A percentile compares a stretch with the other conserved stretches of the same genome.
These are phyloP conservation scores for Yamadazyma jaroonii DNA, from an alignment of 1,139 yeast genomes.

Conservation along the genomic window DNA sequence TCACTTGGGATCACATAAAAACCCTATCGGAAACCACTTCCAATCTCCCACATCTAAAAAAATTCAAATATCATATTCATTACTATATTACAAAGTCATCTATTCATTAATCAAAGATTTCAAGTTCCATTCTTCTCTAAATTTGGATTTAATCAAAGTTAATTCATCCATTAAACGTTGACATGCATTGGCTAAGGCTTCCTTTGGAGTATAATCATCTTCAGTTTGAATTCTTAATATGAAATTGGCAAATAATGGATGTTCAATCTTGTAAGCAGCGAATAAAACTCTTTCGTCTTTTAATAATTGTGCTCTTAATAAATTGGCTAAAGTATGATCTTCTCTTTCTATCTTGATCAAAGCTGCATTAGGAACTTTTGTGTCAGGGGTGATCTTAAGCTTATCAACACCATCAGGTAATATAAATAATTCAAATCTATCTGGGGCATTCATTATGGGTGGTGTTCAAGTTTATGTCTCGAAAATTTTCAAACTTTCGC, in stretches of 20 bases:
- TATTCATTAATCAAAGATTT: conserved; percentile 59
- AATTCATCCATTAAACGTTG: conserved; percentile 77
- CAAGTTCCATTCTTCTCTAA: conserved; percentile 90
- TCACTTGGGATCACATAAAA: too few species aligned
- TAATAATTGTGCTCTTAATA: conserved; percentile 80
- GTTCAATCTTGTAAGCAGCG: conserved; percentile 97
- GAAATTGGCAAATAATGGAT: conserved; percentile 94
- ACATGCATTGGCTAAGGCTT: conserved; percentile 88
- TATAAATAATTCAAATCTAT: conserved; percentile 92
- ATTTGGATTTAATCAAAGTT: conserved; percentile 68
- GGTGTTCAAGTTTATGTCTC: neutral
- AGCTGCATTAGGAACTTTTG: conserved; percentile 94
- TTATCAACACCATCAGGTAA: conserved; percentile 97
- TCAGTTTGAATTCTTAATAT: conserved; percentile 93
- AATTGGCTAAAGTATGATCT: conserved; percentile 93
- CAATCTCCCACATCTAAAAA: too few species aligned
- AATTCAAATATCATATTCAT: neutral
- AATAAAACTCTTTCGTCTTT: conserved; percentile 85
- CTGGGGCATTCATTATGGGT: conserved; percentile 93
- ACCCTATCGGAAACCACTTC: too few species aligned
- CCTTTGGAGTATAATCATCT: conserved; percentile 89
- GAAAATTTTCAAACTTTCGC: conserved; percentile 1
- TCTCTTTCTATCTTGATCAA: conserved; percentile 91
- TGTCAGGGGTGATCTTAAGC: conserved; percentile 85
- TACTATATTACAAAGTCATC: neutral